Conservation (phyloP, 176 grass and related monocot species). For the Ananas comosus region DNA sequence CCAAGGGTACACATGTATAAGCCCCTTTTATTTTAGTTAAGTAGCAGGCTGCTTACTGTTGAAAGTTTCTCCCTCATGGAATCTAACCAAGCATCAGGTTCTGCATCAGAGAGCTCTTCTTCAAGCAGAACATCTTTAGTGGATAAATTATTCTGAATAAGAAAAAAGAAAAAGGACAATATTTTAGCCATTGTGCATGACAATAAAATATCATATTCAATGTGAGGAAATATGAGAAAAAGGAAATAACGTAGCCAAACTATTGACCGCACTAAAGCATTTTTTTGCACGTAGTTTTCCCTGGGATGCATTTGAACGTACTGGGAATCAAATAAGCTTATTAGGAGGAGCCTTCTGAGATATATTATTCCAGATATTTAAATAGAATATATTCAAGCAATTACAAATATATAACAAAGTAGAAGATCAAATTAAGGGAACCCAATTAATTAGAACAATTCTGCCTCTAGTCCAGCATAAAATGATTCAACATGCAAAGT, state of each 20-base stretch:
- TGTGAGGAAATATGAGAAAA: not conserved
- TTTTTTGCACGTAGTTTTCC: too few species aligned
- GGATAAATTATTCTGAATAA: slow-evolving; percentile 28
- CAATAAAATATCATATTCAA: not conserved
- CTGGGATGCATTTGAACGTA: too few species aligned
- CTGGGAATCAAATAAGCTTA: not conserved
- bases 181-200: not conserved
- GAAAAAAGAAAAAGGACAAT: slow-evolving; percentile 9
- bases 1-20: too few species aligned
- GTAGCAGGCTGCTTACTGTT: slow-evolving; percentile 17
- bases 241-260: too few species aligned
- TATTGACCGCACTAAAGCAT: too few species aligned
- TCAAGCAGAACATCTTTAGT: slow-evolving; percentile 16
- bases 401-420: not conserved
- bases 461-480: too few species aligned
- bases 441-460: not conserved
- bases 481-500: too few species aligned
- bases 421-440: not conserved
- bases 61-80: slow-evolving; percentile 38
- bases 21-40: not conserved
- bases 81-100: slow-evolving; percentile 28
- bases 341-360: not conserved
- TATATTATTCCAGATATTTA: not conserved
- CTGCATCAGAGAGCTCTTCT: slow-evolving; percentile 11
- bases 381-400: not conserved